phyloP scores from a whole-genome alignment of 768 basidiomycete species.

The Solioccasus polychromus region DNA sequence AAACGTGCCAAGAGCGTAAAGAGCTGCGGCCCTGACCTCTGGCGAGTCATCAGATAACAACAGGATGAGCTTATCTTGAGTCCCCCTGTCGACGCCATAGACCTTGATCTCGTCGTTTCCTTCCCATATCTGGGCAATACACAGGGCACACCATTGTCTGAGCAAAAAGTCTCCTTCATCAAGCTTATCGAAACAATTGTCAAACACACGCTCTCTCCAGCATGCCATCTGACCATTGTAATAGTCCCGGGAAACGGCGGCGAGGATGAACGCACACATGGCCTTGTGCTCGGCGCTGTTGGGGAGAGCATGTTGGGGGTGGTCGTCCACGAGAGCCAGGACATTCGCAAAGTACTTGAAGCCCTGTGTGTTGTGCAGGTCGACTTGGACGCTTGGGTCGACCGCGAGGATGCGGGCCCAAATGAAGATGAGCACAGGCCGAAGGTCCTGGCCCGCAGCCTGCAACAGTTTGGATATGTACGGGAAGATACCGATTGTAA shows the following conservation, averaged over 20 bases:
- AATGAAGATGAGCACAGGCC: constrained; percentile 97
- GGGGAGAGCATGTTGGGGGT: constrained; percentile 58
- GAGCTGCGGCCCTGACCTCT: constrained; percentile 87
- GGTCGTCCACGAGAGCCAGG: constrained; percentile 64
- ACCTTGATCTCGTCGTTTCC: constrained; percentile 87
- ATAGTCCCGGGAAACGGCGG: constrained; percentile 86
- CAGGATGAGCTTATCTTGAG: constrained; percentile 78
- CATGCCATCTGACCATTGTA: constrained; percentile 85
- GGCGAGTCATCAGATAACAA: constrained; percentile 84
- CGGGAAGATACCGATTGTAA: constrained; percentile 97
- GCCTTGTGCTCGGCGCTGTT: constrained; percentile 95
- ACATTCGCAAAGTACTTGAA: constrained; percentile 86
- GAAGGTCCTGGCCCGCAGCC: constrained; percentile 91
- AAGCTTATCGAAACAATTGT: constrained; percentile 79
- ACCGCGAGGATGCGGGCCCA: constrained; percentile 98
- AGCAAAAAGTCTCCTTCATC: constrained; percentile 90
- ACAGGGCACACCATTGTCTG: constrained; percentile 91
- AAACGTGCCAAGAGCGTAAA: constrained; percentile 92
- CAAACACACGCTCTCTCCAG: constrained; percentile 77
- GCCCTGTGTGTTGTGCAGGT: constrained; percentile 76
- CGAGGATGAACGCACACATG: constrained; percentile 97
- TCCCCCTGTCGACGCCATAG: constrained; percentile 71
- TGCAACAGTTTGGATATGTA: constrained; percentile 96
- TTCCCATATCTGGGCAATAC: constrained; percentile 95
- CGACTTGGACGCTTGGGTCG: constrained; percentile 89